A percentile compares a stretch with the other conserved stretches of the same genome.
phyloP scores from a whole-genome alignment of 176 grass and related monocot species.

The Oryza longistaminata region DNA sequence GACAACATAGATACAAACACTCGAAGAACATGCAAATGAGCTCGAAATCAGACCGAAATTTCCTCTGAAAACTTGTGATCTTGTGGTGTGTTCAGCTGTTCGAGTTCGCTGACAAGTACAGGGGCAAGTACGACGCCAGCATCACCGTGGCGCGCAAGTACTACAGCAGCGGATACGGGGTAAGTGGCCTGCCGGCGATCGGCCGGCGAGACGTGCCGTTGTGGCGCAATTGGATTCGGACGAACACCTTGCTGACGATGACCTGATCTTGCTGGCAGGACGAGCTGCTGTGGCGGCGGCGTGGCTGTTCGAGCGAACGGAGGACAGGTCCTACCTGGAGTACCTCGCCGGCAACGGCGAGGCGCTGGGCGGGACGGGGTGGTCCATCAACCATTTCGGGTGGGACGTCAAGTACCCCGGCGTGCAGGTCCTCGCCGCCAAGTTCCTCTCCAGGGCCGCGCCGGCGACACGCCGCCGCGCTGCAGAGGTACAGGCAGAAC shows the following conservation, averaged over 20 bases:
- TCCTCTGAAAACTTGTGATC: neutral
- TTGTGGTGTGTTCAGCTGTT: constrained; percentile 51
- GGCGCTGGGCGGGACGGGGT: constrained; percentile 72
- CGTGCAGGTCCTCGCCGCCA: constrained; percentile 76
- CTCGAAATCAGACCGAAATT: neutral
- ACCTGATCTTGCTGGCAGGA: constrained; percentile 46
- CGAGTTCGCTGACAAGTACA: constrained; percentile 80
- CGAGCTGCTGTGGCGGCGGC: constrained; percentile 89
- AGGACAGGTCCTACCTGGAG: constrained; percentile 69
- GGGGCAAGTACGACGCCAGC: constrained; percentile 85
- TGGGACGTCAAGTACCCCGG: constrained; percentile 98
- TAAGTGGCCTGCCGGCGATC: constrained; percentile 17
- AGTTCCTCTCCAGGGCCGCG: constrained; percentile 74
- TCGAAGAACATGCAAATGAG: neutral
- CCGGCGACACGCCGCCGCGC: constrained; percentile 47
- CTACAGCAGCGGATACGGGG: constrained; percentile 85
- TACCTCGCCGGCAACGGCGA: constrained; percentile 71
- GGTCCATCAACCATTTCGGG: constrained; percentile 78
- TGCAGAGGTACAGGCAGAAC: constrained; percentile 76
- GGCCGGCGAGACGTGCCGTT: neutral
- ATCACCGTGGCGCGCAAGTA: constrained; percentile 69
- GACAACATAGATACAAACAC: neutral
- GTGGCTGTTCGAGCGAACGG: constrained; percentile 84
- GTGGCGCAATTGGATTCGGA: too few relatives aligned
- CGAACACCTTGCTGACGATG: neutral